A percentile compares a stretch with the other conserved stretches of the same genome.
These are phyloP conservation scores for Acephala macrosclerotiorum DNA, from an alignment of 2,329 filamentous ascomycete species.

Conservation along the genomic window DNA sequence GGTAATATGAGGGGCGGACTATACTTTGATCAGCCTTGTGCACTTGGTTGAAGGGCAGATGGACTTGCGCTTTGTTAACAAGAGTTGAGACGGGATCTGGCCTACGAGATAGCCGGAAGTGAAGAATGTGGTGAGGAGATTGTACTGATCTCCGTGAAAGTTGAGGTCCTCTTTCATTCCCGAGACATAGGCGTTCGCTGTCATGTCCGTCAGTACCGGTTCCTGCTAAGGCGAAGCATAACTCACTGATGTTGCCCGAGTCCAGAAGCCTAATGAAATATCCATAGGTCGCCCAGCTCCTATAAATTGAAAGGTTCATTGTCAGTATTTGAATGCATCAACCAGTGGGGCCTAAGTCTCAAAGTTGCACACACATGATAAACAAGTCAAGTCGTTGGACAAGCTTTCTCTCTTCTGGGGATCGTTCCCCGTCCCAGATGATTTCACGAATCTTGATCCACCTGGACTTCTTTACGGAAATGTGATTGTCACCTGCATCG, in stretches of 20 bases:
- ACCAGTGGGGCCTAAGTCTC: too few relatives aligned
- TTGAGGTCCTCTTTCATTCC: slow-evolving; percentile 57
- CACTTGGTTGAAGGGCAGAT: too few relatives aligned
- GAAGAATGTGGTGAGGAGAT: slow-evolving; percentile 21
- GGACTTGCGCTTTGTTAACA: too few relatives aligned
- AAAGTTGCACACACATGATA: not conserved
- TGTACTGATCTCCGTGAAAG: slow-evolving; percentile 47
- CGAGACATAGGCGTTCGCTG: slow-evolving; percentile 47
- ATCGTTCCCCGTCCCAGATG: too few relatives aligned
- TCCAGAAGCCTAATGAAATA: not conserved
- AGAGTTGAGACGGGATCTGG: slow-evolving; percentile 19
- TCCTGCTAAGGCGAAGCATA: not conserved
- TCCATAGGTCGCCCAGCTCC: not conserved
- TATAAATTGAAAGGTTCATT: too few relatives aligned
- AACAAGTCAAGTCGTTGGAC: not conserved
- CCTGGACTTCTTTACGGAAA: too few relatives aligned
- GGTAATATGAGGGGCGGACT: not conserved
- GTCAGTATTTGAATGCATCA: too few relatives aligned
- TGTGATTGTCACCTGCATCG: too few relatives aligned
- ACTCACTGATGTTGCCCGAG: not conserved
- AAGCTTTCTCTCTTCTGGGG: not conserved
- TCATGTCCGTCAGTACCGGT: not conserved
- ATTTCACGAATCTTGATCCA: too few relatives aligned
- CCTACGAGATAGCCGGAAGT: slow-evolving; percentile 22
- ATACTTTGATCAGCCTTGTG: not conserved